Percentiles rank a stretch among this genome's conserved stretches.
These are phyloP conservation scores for Plenodomus tracheiphilus DNA, from an alignment of 2,329 filamentous ascomycete species.

Conservation along the genomic window DNA sequence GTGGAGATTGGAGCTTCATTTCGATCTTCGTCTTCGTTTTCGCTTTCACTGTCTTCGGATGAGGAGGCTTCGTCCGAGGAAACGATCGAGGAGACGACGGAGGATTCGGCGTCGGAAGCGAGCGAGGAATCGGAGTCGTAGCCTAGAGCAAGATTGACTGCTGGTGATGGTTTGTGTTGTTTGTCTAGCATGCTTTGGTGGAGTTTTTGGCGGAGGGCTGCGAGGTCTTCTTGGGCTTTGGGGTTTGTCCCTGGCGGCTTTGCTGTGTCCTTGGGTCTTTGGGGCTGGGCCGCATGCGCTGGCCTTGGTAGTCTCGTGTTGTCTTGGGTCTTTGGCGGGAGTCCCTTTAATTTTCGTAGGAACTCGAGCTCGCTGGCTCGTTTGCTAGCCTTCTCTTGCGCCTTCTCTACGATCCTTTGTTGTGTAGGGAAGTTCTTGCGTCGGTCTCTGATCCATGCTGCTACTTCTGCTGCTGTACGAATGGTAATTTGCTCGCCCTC, in stretches of 20 bases:
- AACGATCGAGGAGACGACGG: slow-evolving; percentile 10
- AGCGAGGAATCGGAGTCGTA: slow-evolving; percentile 33
- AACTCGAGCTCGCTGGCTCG: slow-evolving; percentile 46
- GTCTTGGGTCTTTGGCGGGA: slow-evolving; percentile 18
- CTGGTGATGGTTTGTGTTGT: slow-evolving; percentile 4
- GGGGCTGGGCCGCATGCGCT: not conserved
- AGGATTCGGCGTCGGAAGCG: slow-evolving; percentile 26
- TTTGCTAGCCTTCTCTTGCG: slow-evolving; percentile 47
- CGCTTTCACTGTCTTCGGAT: slow-evolving; percentile 27
- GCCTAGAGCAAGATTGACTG: slow-evolving; percentile 32
- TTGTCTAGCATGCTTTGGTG: slow-evolving; percentile 38
- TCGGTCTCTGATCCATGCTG: slow-evolving; percentile 79
- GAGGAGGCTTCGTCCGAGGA: slow-evolving; percentile 24
- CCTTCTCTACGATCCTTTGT: slow-evolving; percentile 67
- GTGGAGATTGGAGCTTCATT: slow-evolving; percentile 39
- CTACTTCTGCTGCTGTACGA: slow-evolving; percentile 67
- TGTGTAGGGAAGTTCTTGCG: slow-evolving; percentile 79
- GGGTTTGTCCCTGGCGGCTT: slow-evolving; percentile 4
- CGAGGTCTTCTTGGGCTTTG: slow-evolving; percentile 27
- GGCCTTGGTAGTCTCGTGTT: not conserved
- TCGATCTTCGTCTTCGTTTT: slow-evolving; percentile 16
- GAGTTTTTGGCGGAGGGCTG: slow-evolving; percentile 38
- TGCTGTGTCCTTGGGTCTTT: slow-evolving; percentile 3
- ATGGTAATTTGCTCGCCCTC: slow-evolving; percentile 59
- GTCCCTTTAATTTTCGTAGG: slow-evolving; percentile 31